Conservation (phyloP, 2,329 filamentous ascomycete species). For the Alternaria tenuissima region DNA sequence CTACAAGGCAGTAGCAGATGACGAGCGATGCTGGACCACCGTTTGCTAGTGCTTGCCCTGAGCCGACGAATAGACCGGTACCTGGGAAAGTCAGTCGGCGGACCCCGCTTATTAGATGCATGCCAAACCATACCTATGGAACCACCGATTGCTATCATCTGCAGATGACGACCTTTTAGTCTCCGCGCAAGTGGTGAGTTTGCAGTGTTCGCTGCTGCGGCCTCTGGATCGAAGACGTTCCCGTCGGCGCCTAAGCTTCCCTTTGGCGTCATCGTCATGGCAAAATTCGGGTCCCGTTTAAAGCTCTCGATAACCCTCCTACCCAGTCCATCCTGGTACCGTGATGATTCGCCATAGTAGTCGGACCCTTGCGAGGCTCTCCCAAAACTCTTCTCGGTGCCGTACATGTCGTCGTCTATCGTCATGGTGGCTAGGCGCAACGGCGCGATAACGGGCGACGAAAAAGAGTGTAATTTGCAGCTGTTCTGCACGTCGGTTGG, state of each 20-base stretch:
- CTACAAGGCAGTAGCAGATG: constrained; percentile 67
- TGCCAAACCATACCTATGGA: constrained; percentile 66
- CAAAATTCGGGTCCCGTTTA: constrained; percentile 51
- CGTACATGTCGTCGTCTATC: constrained; percentile 48
- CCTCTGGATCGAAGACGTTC: constrained; percentile 69
- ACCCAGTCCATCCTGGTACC: constrained; percentile 43
- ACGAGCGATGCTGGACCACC: constrained; percentile 51
- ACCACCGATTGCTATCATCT: constrained; percentile 97
- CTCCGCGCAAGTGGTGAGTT: constrained; percentile 76
- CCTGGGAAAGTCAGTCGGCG: constrained; percentile 36
- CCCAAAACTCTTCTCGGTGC: constrained; percentile 52
- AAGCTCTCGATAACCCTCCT: constrained; percentile 56
- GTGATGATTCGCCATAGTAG: constrained; percentile 51
- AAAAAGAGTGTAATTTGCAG: constrained; percentile 23
- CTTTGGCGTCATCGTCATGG: constrained; percentile 58
- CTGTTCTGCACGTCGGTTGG: constrained; percentile 29
- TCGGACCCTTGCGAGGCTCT: constrained; percentile 45
- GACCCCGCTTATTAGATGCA: constrained; percentile 8
- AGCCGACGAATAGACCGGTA: constrained; percentile 82
- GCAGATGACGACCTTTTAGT: constrained; percentile 68
- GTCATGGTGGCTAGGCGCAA: constrained; percentile 30
- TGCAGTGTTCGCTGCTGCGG: constrained; percentile 69
- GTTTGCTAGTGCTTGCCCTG: constrained; percentile 55
- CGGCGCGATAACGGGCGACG: constrained; percentile 10
- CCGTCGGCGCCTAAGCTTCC: constrained; percentile 61